These are phyloP conservation scores for Choanephora cucurbitarum DNA, from an alignment of 371 early-diverging fungal species.

Conservation along the genomic window DNA sequence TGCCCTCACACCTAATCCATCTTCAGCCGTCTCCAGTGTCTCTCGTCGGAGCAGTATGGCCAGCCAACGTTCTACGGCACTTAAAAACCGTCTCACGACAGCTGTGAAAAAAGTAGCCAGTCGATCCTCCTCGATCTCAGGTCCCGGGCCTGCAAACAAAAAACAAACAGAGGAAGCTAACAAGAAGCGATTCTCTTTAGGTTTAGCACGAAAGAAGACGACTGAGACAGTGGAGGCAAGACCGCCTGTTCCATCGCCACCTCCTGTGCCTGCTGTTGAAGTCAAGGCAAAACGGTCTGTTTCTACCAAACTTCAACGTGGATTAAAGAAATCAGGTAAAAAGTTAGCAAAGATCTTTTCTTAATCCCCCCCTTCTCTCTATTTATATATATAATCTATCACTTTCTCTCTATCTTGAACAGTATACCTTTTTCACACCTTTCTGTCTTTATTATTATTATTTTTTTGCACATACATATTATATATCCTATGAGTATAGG, in stretches of 20 bases:
- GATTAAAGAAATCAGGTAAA: constrained; percentile 10
- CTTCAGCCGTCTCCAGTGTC: constrained; percentile 8
- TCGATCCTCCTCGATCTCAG: neutral
- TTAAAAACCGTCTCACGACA: neutral
- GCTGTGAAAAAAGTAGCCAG: constrained; percentile 7
- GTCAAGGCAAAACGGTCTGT: constrained; percentile 2
- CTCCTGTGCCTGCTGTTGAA: neutral
- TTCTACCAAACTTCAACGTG: constrained; percentile 9
- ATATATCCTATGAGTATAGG: no score
- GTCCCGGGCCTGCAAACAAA: neutral
- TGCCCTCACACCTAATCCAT: constrained; percentile 10
- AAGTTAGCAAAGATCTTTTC: constrained; percentile 13
- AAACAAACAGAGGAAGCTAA: neutral
- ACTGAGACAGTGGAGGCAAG: neutral
- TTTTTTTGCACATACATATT: no score
- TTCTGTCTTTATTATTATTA: no score
- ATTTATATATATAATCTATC: neutral
- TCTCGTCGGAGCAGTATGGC: constrained; percentile 9
- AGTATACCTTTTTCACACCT: no score
- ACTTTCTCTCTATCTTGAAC: no score
- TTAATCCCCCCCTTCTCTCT: neutral
- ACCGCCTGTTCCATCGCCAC: neutral
- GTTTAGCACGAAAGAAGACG: constrained; percentile 2
- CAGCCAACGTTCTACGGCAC: constrained; percentile 3
- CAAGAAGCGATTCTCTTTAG: constrained; percentile 6